A percentile compares a stretch with the other conserved stretches of the same genome.
phyloP scores from a whole-genome alignment of 2,329 filamentous ascomycete genomes.

The Sarocladium strictum region DNA sequence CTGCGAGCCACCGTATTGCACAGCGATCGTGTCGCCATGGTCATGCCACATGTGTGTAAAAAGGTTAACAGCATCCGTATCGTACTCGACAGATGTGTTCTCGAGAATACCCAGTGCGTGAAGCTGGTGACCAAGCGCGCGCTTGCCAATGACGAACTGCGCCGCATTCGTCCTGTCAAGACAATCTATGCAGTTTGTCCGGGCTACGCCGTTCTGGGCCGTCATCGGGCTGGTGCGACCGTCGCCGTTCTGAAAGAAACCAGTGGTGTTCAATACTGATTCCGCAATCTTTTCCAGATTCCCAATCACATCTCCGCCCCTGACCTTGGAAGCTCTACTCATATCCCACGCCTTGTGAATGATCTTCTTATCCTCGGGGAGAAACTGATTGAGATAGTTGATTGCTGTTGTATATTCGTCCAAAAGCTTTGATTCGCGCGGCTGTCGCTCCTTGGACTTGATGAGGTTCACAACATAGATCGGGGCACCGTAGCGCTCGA shows the following conservation, averaged over 20 bases:
- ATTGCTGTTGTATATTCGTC: slow-evolving; percentile 83
- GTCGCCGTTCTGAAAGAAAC: slow-evolving; percentile 93
- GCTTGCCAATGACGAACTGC: slow-evolving; percentile 95
- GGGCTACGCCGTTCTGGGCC: slow-evolving; percentile 85
- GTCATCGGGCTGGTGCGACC: slow-evolving; percentile 54
- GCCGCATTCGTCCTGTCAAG: slow-evolving; percentile 95
- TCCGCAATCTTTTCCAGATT: slow-evolving; percentile 87
- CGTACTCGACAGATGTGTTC: slow-evolving; percentile 76
- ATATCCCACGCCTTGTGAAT: slow-evolving; percentile 97
- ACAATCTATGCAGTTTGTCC: slow-evolving; percentile 98
- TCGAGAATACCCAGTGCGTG: slow-evolving; percentile 85
- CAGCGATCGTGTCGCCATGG: slow-evolving; percentile 94
- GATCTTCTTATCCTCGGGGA: slow-evolving; percentile 78
- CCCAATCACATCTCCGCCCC: slow-evolving; percentile 89
- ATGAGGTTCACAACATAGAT: slow-evolving; percentile 90
- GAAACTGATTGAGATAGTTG: slow-evolving; percentile 88
- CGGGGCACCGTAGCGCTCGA: slow-evolving; percentile 86
- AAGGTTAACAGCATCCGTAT: slow-evolving; percentile 91
- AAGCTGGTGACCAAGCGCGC: slow-evolving; percentile 85
- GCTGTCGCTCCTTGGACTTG: slow-evolving; percentile 80
- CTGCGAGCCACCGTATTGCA: slow-evolving; percentile 96
- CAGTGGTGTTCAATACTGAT: slow-evolving; percentile 76
- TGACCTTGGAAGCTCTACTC: slow-evolving; percentile 88
- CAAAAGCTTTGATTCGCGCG: slow-evolving; percentile 85
- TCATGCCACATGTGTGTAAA: slow-evolving; percentile 99